Conservation (phyloP, 805 yeast species). For the Yamadazyma laniorum region DNA sequence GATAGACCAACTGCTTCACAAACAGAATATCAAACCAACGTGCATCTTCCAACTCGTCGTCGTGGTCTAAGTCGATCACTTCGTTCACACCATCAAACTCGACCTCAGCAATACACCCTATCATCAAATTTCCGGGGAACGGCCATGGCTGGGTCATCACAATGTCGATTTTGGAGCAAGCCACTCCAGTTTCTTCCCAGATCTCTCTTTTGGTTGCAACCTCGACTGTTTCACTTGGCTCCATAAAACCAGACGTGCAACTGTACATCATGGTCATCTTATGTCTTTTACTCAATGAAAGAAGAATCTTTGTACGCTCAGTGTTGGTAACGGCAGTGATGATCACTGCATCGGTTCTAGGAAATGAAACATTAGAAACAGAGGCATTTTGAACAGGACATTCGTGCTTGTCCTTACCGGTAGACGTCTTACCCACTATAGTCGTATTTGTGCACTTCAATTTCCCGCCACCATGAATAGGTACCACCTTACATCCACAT, state of each 20-base stretch:
- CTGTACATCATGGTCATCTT: constrained; percentile 60
- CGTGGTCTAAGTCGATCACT: constrained; percentile 69
- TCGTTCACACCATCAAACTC: constrained; percentile 67
- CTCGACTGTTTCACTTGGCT: constrained; percentile 90
- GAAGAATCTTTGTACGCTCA: constrained; percentile 58
- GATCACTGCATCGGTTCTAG: constrained; percentile 87
- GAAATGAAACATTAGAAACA: constrained; percentile 81
- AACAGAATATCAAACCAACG: constrained; percentile 71
- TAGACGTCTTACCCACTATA: constrained; percentile 13
- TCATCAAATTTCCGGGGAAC: constrained; percentile 88
- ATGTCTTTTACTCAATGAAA: constrained; percentile 69
- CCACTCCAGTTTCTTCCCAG: constrained; percentile 94
- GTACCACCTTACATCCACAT: constrained; percentile 67
- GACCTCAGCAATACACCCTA: constrained; percentile 85
- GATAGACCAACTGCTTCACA: constrained; percentile 41
- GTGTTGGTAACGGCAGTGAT: constrained; percentile 74
- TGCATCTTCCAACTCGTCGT: constrained; percentile 83
- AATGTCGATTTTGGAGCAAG: constrained; percentile 54
- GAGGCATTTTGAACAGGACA: constrained; percentile 38
- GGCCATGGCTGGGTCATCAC: constrained; percentile 96
- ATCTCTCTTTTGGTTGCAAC: constrained; percentile 84
- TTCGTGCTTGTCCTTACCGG: constrained; percentile 17
- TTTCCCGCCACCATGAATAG: constrained; percentile 69
- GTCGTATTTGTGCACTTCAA: constrained; percentile 43
- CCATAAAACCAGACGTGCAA: constrained; percentile 94